Evolutionary conservation across 1,284 basidiomycete species (phyloP), one percentile per base, ranked within the genome.

Genomic region (Cutaneotrichosporon cavernicola): DNA sequence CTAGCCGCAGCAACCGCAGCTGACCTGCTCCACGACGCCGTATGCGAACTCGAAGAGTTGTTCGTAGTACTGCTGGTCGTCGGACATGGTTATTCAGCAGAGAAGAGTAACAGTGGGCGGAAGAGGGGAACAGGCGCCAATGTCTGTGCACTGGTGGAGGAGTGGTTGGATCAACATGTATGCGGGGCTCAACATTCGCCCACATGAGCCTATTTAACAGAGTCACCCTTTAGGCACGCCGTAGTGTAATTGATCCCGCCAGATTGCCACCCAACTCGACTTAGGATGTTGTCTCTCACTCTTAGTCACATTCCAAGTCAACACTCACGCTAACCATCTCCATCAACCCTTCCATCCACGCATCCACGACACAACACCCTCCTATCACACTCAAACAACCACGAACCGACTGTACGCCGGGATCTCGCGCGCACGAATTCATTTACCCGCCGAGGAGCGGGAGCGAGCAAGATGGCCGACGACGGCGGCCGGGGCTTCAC

Each of bases 21-120:
- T 40, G 16, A 72, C 73, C 66, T 66, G 56, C 49, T 73, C 72
- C 3, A 66, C 73, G 0, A 67, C 46, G 16, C 51, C 46, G 56
- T 63, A 62, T 1, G 64, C 63, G 53, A 73, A 74, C 34, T 73
- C 69, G 5, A 72, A 65, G 6, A 74, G 66, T 50, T 71, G 69
- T 43, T 66, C 43, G 64, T 73, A 73, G 31, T 60, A 34, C 22
- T 67, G 31, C 38, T 65, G 16, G 51, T 47, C 36, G 18, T 32
- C 31, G 21, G 52, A 49, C 4, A 62, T 13, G 58, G 65, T 68
- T 46, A 14, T 60, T 36, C 34, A 21, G 21, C n/a, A 38, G 10
- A 21, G 16, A 22, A 1, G 18, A 58, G 32, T 22, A 26, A 58
- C 31, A 36, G 5, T 8, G 31, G n/a, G 6, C 30, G 21, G 8